Evolutionary conservation across 73 alveolate species (phyloP).

Genomic region (Breviolum minutum): DNA sequence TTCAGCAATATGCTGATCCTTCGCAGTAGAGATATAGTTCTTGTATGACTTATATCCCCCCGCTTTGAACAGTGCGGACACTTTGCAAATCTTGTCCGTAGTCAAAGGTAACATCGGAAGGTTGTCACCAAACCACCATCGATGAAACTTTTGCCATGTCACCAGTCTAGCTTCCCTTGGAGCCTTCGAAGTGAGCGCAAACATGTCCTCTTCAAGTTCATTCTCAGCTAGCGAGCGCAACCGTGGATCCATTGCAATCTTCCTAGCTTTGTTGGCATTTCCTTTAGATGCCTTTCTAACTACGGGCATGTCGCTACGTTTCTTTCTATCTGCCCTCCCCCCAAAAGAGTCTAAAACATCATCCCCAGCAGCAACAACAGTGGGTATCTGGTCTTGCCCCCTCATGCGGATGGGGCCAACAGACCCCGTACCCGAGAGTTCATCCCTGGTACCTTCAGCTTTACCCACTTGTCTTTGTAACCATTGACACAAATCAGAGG

Average conservation of each 20-base stretch:
- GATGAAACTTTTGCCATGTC: neutral
- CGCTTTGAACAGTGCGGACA: constrained; percentile 3
- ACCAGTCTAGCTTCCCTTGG: constrained; percentile 1
- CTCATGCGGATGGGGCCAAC: no score
- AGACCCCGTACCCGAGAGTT: no score
- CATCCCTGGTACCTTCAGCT: no score
- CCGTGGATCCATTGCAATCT: no score
- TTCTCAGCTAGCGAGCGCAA: neutral
- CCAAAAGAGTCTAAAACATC: no score
- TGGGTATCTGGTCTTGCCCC: no score
- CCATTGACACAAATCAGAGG: no score
- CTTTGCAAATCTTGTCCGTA: neutral
- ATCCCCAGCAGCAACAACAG: no score
- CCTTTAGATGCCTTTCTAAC: no score
- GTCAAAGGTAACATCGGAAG: neutral
- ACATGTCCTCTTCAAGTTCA: neutral
- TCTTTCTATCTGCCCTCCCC: neutral
- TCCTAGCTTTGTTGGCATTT: no score
- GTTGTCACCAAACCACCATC: neutral
- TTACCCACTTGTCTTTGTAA: no score
- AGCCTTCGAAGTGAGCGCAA: neutral
- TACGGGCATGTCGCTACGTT: no score
- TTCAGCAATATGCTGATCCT: neutral
- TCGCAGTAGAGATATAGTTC: neutral
- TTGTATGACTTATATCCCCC: neutral